Base-by-base conservation (phyloP, 2,329 filamentous ascomycete genomes). In the Neophaeococcomyces aloes region DNA sequence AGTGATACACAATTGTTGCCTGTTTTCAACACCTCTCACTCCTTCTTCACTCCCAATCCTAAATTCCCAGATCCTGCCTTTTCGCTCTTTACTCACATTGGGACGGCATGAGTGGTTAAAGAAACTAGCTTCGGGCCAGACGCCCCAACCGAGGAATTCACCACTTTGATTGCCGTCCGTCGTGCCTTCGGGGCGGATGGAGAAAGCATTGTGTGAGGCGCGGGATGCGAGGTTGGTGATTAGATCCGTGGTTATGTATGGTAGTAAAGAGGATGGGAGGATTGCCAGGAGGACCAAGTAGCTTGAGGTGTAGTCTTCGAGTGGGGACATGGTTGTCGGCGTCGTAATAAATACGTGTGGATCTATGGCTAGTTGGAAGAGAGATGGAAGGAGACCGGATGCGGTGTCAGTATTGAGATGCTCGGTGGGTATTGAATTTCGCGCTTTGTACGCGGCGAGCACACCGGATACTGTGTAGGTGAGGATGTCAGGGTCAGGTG, bases 1-100 rank as follows among this genome's bases (percentile, higher is more conserved):
- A 11, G 46, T 50, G 42, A 50, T 50, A 23, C 46, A 48, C n/a
- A 50, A 18, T 33, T 50, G 46, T 25, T 50, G 42, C 13, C 46
- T 46, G 17, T 32, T 19, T 17, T 32, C 23, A 31, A 48, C 11
- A 18, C 3, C 25, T 4, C 34, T 32, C 7, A 5, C 31, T 11
- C 31, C 38, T 2, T 17, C 27, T 10, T 14, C 34, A 8, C 29
- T 25, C 10, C 21, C 36, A 11, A 39, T 25, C 8, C 10, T 13
- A 38, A 50, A 50, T 14, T 13, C 35, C 48, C 48, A 50, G 8
- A 18, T 32, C 38, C 48, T 29, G 2, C 48, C 48, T 2, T 25
- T 29, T 21, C 48, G 25, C 18, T 35, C 21, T 34, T 50, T 50
- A 17, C 17, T 23, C 11, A 50, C 29, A 35, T 43, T 50, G 19